phyloP scores from a whole-genome alignment of 2,329 filamentous ascomycete genomes.

The Sarocladiaceae sp. region DNA sequence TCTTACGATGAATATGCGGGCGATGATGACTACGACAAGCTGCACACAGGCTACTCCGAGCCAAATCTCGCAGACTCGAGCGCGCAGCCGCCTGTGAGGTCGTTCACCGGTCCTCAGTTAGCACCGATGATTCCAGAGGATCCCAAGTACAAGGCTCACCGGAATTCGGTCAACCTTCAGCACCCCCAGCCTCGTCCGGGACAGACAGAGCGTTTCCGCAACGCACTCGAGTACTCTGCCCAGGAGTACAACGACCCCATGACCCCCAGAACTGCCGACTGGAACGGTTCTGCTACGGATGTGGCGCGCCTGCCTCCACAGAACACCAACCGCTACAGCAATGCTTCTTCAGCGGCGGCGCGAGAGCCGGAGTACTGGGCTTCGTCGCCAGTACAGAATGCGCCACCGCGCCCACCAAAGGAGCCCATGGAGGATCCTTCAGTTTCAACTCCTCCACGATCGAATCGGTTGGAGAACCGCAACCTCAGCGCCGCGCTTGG shows the following conservation, averaged over 20 bases:
- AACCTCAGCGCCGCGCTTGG: slow-evolving; percentile 52
- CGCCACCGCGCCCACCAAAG: slow-evolving; percentile 58
- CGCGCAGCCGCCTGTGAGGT: slow-evolving; percentile 19
- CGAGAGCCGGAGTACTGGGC: slow-evolving; percentile 39
- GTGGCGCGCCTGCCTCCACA: slow-evolving; percentile 45
- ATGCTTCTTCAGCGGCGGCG: slow-evolving; percentile 31
- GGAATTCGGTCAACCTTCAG: slow-evolving; percentile 74
- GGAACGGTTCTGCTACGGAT: slow-evolving; percentile 58
- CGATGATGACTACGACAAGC: slow-evolving; percentile 57
- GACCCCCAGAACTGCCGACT: slow-evolving; percentile 58
- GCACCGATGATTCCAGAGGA: slow-evolving; percentile 41
- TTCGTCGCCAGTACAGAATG: slow-evolving; percentile 38
- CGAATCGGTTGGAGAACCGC: slow-evolving; percentile 50
- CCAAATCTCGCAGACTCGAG: slow-evolving; percentile 35
- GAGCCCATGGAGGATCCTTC: slow-evolving; percentile 48
- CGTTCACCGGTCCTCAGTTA: slow-evolving; percentile 33
- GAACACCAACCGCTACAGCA: slow-evolving; percentile 40
- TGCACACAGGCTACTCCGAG: slow-evolving; percentile 54
- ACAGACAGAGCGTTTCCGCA: slow-evolving; percentile 70
- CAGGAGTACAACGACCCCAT: slow-evolving; percentile 60
- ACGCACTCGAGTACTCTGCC: slow-evolving; percentile 68
- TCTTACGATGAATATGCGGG: slow-evolving; percentile 57
- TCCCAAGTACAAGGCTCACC: slow-evolving; percentile 77
- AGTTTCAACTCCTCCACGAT: slow-evolving; percentile 39
- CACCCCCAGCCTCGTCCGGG: slow-evolving; percentile 75